Percentiles rank a stretch among this genome's conserved stretches.
Conservation (phyloP, 352 stramenopile species). For the Halophytophthora batemanensis region DNA sequence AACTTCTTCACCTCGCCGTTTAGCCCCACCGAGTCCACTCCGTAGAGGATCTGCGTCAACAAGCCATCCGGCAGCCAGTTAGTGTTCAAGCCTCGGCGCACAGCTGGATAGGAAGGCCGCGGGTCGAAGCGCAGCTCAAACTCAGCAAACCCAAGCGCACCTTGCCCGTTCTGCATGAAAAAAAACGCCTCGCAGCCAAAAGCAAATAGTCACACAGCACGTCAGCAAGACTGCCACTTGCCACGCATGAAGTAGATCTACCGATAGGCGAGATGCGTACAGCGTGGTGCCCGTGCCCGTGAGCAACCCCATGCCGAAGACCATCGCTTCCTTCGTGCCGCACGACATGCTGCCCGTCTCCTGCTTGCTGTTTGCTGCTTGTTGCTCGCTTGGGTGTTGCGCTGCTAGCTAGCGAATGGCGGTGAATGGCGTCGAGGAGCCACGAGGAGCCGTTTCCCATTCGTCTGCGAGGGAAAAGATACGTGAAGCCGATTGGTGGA, state of each 20-base stretch:
- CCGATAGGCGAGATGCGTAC: conserved; percentile 35
- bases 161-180: conserved; percentile 56
- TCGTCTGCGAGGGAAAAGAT: conserved; percentile 23
- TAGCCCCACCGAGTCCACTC: too few species aligned
- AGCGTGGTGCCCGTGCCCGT: conserved; percentile 83
- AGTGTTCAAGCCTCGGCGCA: too few species aligned
- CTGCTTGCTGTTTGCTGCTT: conserved; percentile 2
- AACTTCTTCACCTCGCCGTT: too few species aligned
- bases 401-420: not conserved
- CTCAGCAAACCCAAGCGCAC: too few species aligned
- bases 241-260: too few species aligned
- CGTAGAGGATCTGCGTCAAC: too few species aligned
- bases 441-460: too few species aligned
- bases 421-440: too few species aligned
- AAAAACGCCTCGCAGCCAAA: conserved; percentile 6
- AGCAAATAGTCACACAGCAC: not conserved
- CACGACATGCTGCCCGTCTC: conserved; percentile 59
- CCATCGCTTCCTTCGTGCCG: conserved; percentile 67
- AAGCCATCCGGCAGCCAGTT: not conserved
- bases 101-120: too few species aligned
- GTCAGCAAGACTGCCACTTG: not conserved
- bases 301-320: conserved; percentile 79
- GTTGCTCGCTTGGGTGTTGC: conserved; percentile 15
- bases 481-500: not conserved
- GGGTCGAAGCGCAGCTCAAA: too few species aligned